Conservation (phyloP, 306 rosid genomes). For the Trichosanthes cucumerina region DNA sequence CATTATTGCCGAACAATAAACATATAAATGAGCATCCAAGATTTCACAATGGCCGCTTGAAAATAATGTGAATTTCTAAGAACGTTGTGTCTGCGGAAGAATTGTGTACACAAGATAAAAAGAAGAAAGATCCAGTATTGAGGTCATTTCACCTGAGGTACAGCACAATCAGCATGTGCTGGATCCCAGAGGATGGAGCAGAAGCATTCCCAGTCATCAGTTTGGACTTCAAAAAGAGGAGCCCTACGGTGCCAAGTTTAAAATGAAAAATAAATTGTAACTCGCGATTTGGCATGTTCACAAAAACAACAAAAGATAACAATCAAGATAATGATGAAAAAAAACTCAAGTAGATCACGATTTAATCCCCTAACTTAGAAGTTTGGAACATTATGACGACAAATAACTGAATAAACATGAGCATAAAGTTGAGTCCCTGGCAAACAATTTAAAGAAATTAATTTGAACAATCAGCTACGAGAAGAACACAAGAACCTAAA, state of each 20-base stretch:
- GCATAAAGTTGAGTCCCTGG: not conserved
- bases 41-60: not conserved
- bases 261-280: not conserved
- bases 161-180: conserved; percentile 39
- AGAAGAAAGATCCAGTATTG: not conserved
- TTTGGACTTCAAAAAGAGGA: conserved; percentile 44
- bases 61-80: not conserved
- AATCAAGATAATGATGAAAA: not conserved
- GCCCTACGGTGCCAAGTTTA: conserved; percentile 20
- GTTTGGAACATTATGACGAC: not conserved
- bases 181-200: conserved; percentile 42
- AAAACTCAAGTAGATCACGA: not conserved
- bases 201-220: conserved; percentile 47
- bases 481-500: not conserved
- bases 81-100: not conserved
- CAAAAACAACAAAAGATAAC: not conserved
- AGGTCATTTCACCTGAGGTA: conserved; percentile 33
- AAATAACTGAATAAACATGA: not conserved
- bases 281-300: not conserved
- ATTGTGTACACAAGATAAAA: not conserved
- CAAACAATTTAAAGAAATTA: not conserved
- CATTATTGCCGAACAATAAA: not conserved
- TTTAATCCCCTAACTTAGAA: not conserved
- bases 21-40: not conserved
- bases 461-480: not conserved